Evolutionary conservation across 2,329 filamentous ascomycete species (phyloP).

Genomic region (Arthrinium puccinioides): DNA sequence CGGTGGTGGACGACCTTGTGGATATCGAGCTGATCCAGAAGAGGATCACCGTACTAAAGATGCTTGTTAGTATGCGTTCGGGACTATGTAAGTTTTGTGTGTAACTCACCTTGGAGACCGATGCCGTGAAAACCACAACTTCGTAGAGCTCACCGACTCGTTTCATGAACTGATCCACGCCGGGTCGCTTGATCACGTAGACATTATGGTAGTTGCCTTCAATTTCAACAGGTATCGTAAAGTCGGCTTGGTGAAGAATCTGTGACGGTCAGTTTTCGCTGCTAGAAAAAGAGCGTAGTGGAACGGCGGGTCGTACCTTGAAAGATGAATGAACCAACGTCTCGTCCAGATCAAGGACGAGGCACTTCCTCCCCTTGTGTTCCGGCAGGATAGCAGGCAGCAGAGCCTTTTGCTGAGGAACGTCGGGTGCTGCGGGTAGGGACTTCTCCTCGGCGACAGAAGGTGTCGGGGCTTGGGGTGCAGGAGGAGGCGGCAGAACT

Average conservation of each 20-base stretch:
- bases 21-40: conserved; percentile 94
- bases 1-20: conserved; percentile 94
- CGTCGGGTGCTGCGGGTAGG: conserved; percentile 33
- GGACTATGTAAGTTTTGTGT: background rate
- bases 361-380: conserved; percentile 81
- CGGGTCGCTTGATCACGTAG: conserved; percentile 98
- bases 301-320: conserved; percentile 76
- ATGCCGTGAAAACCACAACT: conserved; percentile 97
- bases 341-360: conserved; percentile 93
- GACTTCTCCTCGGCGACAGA: conserved; percentile 29
- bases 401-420: conserved; percentile 57
- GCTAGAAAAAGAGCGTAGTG: background rate
- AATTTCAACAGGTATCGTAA: conserved; percentile 97
- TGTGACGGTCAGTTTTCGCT: conserved; percentile 33
- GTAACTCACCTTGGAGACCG: conserved; percentile 79
- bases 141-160: conserved; percentile 95
- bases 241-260: conserved; percentile 97
- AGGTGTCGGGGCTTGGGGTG: conserved; percentile 33
- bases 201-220: conserved; percentile 99
- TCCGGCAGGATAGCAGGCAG: conserved; percentile 76
- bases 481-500: conserved; percentile 40
- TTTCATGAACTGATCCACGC: conserved; percentile 98
- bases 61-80: conserved; percentile 10
- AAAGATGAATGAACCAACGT: conserved; percentile 98
- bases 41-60: conserved; percentile 81